Conservation (phyloP, 768 basidiomycete genomes). For the Termitomyces sp. region DNA sequence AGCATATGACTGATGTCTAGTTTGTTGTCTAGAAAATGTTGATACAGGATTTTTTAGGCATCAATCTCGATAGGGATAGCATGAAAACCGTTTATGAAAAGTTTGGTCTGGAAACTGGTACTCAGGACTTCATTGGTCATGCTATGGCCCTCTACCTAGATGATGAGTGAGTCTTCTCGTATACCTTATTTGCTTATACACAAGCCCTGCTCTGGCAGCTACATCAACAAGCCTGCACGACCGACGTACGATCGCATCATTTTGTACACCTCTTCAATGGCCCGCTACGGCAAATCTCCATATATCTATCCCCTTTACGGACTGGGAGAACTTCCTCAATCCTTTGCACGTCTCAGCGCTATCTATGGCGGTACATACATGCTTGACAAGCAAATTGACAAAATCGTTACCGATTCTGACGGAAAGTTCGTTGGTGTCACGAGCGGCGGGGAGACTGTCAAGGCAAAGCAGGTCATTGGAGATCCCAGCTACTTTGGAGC, state of each 20-base stretch:
- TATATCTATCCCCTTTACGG: constrained; percentile 99
- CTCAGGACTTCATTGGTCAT: constrained; percentile 98
- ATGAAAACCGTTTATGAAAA: constrained; percentile 97
- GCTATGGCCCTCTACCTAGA: constrained; percentile 98
- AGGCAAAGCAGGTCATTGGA: constrained; percentile 96
- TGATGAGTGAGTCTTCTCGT: constrained; percentile 69
- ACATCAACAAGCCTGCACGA: constrained; percentile 88
- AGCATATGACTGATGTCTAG: not conserved
- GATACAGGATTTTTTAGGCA: constrained; percentile 38
- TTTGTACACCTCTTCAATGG: constrained; percentile 97
- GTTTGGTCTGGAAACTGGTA: constrained; percentile 94
- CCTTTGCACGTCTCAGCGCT: constrained; percentile 95
- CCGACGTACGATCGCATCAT: constrained; percentile 91
- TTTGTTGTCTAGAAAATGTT: not conserved
- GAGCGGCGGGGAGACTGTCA: constrained; percentile 85
- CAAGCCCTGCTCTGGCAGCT: constrained; percentile 41
- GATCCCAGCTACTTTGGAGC: constrained; percentile 97
- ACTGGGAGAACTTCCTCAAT: constrained; percentile 97
- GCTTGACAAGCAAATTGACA: constrained; percentile 93
- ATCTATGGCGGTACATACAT: constrained; percentile 99
- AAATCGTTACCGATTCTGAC: constrained; percentile 78
- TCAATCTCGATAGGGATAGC: constrained; percentile 83
- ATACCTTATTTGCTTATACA: not conserved
- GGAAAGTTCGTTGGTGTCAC: constrained; percentile 94
- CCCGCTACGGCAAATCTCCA: constrained; percentile 97